Conservation (phyloP, 305 asterid genomes). For the Ilex paraguariensis region DNA sequence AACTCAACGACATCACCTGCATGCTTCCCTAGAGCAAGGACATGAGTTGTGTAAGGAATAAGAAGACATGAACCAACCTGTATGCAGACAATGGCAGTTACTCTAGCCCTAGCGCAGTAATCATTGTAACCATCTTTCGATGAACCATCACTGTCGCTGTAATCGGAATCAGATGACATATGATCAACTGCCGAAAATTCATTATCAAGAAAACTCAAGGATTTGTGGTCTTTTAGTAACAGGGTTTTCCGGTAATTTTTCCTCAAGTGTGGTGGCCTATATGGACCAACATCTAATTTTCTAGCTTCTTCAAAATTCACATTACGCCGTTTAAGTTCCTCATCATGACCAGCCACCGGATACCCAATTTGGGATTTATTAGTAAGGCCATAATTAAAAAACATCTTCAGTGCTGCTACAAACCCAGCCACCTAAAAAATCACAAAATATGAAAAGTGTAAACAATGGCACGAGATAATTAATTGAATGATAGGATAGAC, state of each 20-base stretch:
- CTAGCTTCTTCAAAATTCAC: slow-evolving; percentile 28
- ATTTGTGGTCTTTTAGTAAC: slow-evolving; percentile 34
- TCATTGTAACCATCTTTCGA: slow-evolving; percentile 34
- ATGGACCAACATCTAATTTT: slow-evolving; percentile 43
- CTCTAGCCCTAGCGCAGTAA: slow-evolving; percentile 56
- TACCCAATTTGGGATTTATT: slow-evolving; percentile 35
- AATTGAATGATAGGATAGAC: too few relatives aligned
- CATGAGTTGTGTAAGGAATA: slow-evolving; percentile 7
- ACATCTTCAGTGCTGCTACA: slow-evolving; percentile 70
- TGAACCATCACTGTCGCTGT: slow-evolving; percentile 80
- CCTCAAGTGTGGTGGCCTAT: slow-evolving; percentile 92
- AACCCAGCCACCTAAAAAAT: slow-evolving; percentile 68
- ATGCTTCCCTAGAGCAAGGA: not conserved
- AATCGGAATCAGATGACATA: slow-evolving; percentile 85
- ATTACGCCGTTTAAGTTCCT: slow-evolving; percentile 30
- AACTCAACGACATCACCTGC: too few relatives aligned
- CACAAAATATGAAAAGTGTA: slow-evolving; percentile 4
- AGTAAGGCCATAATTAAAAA: slow-evolving; percentile 70
- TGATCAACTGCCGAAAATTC: slow-evolving; percentile 24
- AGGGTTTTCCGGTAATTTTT: slow-evolving; percentile 34
- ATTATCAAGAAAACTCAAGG: slow-evolving; percentile 31
- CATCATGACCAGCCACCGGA: slow-evolving; percentile 35
- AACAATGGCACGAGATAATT: too few relatives aligned
- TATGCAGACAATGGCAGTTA: slow-evolving; percentile 80
- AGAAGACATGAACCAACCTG: slow-evolving; percentile 55